These are phyloP conservation scores for Aspergillus floridensis DNA, from an alignment of 2,329 filamentous ascomycete genomes.

Conservation along the genomic window DNA sequence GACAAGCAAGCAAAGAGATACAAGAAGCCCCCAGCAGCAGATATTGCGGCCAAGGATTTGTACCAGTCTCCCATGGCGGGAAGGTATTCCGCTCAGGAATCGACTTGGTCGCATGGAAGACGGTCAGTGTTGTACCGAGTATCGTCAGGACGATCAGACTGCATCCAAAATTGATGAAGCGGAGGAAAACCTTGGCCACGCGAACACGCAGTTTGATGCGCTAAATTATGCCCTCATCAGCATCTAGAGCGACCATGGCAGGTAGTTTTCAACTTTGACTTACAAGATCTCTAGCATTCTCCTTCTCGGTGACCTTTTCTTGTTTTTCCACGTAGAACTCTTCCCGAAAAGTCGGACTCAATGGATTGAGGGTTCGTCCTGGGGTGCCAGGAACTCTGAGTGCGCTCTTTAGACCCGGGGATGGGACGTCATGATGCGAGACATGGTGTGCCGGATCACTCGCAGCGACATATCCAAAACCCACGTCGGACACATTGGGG, in stretches of 20 bases:
- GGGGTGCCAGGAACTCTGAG: constrained; percentile 83
- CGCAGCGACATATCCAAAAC: constrained; percentile 82
- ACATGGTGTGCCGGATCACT: constrained; percentile 51
- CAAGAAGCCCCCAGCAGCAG: constrained; percentile 75
- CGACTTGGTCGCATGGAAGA: constrained; percentile 83
- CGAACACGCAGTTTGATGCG: constrained; percentile 90
- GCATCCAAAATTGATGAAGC: constrained; percentile 94
- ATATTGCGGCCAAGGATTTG: constrained; percentile 85
- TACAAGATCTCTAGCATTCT: constrained; percentile 86
- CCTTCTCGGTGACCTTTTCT: constrained; percentile 76
- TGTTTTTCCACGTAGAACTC: constrained; percentile 83
- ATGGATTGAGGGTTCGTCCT: constrained; percentile 69
- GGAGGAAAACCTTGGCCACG: constrained; percentile 91
- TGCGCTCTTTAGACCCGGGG: constrained; percentile 82
- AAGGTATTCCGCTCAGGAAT: constrained; percentile 75
- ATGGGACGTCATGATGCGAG: constrained; percentile 62
- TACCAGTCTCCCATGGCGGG: constrained; percentile 77
- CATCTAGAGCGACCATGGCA: constrained; percentile 24
- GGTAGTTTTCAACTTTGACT: constrained; percentile 37
- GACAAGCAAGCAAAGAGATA: constrained; percentile 74
- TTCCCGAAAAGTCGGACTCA: constrained; percentile 89
- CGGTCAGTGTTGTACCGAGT: constrained; percentile 79
- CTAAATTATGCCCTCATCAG: constrained; percentile 51
- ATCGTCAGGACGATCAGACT: constrained; percentile 91
- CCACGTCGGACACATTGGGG: constrained; percentile 71